A percentile compares a stretch with the other conserved stretches of the same genome.
These are phyloP conservation scores for Ajuga chamaepitys DNA, from an alignment of 257 asterid species.

Conservation along the genomic window DNA sequence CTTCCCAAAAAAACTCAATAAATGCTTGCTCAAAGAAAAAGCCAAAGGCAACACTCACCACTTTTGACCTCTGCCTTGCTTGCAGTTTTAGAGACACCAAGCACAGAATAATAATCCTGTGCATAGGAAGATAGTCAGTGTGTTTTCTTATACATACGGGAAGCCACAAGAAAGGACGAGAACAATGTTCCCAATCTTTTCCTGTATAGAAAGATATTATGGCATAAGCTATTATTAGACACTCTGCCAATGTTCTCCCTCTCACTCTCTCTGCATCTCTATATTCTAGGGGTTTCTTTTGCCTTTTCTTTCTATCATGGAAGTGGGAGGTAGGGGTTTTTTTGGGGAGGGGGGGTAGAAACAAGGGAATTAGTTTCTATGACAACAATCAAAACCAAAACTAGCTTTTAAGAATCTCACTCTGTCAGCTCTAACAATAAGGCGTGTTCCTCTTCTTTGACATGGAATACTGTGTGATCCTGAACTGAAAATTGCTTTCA, in stretches of 20 bases:
- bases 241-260: not conserved
- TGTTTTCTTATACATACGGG: not conserved
- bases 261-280: not conserved
- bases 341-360: not conserved
- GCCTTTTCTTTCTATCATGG: not conserved
- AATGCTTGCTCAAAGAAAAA: not conserved
- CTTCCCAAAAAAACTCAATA: not conserved
- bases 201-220: not conserved
- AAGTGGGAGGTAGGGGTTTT: not conserved
- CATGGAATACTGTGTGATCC: constrained; percentile 27
- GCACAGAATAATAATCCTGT: constrained; percentile 89
- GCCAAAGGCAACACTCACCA: constrained; percentile 41
- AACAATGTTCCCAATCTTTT: not conserved
- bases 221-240: not conserved
- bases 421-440: constrained; percentile 77
- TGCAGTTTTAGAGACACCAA: constrained; percentile 83
- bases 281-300: not conserved
- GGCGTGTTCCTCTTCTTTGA: constrained; percentile 50
- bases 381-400: not conserved
- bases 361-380: not conserved
- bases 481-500: constrained; percentile 46
- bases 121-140: not conserved
- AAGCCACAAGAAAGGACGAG: constrained; percentile 5
- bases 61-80: constrained; percentile 90
- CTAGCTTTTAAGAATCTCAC: constrained; percentile 34